These are phyloP conservation scores for Salix koriyanagi DNA, from an alignment of 345 rosid species.

Conservation along the genomic window DNA sequence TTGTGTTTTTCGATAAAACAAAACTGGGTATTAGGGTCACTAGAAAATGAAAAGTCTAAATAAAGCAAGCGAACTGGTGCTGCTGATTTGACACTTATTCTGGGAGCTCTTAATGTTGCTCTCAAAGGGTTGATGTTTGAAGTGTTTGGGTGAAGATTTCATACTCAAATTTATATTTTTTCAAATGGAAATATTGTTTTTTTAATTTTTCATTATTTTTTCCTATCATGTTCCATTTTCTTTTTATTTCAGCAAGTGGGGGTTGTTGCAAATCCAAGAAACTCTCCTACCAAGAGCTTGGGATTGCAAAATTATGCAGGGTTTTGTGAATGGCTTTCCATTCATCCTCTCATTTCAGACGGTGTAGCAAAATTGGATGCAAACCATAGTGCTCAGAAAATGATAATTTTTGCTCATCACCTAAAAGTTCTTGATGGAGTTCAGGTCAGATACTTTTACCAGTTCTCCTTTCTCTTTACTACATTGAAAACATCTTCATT, in stretches of 20 bases:
- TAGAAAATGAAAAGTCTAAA: not conserved
- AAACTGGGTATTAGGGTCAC: no score
- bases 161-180: slow-evolving; percentile 1
- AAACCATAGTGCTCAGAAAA: slow-evolving; percentile 49
- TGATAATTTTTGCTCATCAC: slow-evolving; percentile 93
- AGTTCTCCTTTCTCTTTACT: not conserved
- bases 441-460: slow-evolving; percentile 49
- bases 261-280: slow-evolving; percentile 27
- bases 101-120: not conserved
- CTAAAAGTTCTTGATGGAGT: slow-evolving; percentile 89
- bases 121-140: not conserved
- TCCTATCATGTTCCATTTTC: not conserved
- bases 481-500: not conserved
- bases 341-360: slow-evolving; percentile 65
- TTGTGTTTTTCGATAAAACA: not conserved
- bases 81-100: not conserved
- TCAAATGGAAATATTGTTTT: not conserved
- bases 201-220: no score
- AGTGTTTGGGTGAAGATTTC: not conserved
- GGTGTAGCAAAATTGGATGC: slow-evolving; percentile 38
- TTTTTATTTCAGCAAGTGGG: slow-evolving; percentile 39
- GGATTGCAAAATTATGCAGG: slow-evolving; percentile 86
- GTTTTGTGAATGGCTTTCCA: slow-evolving; percentile 78
- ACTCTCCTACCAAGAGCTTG: slow-evolving; percentile 82
- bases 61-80: not conserved